Conservation (phyloP, 768 basidiomycete species). For the Leccinum imitatum region DNA sequence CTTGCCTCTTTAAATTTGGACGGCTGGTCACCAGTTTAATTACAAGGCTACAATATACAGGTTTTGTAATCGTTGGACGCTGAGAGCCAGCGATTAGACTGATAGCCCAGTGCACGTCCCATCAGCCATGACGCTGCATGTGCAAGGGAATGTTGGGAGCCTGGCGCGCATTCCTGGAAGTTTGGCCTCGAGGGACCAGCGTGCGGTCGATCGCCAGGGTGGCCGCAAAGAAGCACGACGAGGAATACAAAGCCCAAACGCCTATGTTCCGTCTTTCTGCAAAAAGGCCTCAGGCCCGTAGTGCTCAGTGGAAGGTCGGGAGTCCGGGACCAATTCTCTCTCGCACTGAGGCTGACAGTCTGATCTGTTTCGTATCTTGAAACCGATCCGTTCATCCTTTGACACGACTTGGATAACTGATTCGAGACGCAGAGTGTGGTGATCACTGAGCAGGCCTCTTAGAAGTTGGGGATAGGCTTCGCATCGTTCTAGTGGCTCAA, state of each 20-base stretch:
- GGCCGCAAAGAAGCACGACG: background rate
- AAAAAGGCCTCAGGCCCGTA: background rate
- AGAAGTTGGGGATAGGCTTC: background rate
- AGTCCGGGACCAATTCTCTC: background rate
- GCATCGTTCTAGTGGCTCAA: background rate
- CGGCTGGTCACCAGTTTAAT: no score
- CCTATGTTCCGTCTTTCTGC: background rate
- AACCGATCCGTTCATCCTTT: background rate
- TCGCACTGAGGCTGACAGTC: background rate
- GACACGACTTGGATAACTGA: no score
- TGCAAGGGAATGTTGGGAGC: background rate
- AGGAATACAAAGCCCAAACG: background rate
- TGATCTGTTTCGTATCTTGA: background rate
- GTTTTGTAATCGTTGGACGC: background rate
- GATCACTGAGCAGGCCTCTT: background rate
- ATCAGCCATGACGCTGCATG: background rate
- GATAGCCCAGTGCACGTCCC: background rate
- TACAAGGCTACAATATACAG: background rate
- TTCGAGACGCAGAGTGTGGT: background rate
- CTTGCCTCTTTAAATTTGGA: no score
- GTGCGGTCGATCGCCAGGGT: background rate
- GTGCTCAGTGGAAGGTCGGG: background rate
- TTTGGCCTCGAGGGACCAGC: background rate
- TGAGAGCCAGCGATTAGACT: background rate
- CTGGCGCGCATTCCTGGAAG: background rate